Evolutionary conservation across 2,329 filamentous ascomycete species (phyloP), one percentile per base, ranked within the genome.

Genomic region (Pseudogymnoascus sp.): DNA sequence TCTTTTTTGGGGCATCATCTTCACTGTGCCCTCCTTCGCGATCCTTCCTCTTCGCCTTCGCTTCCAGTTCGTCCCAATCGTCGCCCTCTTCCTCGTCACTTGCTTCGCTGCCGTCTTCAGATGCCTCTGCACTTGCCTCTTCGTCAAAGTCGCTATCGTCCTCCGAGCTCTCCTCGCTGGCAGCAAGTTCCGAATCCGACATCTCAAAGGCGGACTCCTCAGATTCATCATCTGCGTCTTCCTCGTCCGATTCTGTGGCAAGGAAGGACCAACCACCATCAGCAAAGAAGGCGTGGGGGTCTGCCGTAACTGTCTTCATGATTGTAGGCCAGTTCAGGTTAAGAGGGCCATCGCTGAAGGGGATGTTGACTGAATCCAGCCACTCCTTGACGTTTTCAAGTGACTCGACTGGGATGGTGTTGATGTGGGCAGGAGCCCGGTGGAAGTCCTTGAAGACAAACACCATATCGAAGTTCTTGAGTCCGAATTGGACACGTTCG

Each of bases 251-350:
- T 63, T 97, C 93, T 36, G 87, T 87, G 60, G 87, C 86, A 63
- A 99, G 74, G 83, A 99, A 97, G 1, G 85, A 88, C 94, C 94
- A 99, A 50, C 94, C 94, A 33, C 95, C 94, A 66, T 97, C 93
- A 3, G 82, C 84, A 75, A 97, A 99, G 84, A 99, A 99, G 68
- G 88, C 85, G 72, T 99, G 93, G 1, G 94, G 90, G 72, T 99
- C 92, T 36, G 89, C 87, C 17, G 89, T 93, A 26, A 99, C 92
- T 0, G 94, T 99, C 82, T 99, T 99, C 92, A 99, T 99, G 72
- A 99, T 99, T 13, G 92, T 96, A 9, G 90, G 89, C 94, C 94
- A 99, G 81, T 97, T 97, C 62, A 99, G 82, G 78, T 99, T 99
- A 68, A 99, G 85, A 1, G 93, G 94, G 62, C 94, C 94, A 75